Percentiles rank a stretch among this genome's conserved stretches.
Conservation (phyloP, 768 basidiomycete species). For the Macrocybe gigantea region DNA sequence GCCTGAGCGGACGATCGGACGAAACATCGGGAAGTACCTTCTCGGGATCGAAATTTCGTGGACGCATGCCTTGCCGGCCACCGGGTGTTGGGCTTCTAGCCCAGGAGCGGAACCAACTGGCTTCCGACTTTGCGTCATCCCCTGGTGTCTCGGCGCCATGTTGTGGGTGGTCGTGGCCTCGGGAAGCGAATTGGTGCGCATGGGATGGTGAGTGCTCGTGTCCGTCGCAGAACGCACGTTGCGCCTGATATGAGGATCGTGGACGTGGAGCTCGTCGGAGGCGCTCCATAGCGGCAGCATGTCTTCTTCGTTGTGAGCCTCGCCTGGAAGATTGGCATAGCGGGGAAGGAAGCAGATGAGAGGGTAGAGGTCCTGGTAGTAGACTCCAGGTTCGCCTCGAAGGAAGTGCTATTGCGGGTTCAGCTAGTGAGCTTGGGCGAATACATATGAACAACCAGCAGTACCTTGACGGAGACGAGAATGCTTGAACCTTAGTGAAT, state of each 20-base stretch:
- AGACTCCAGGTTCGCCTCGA: conserved; percentile 63
- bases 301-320: conserved; percentile 26
- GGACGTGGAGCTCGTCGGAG: conserved; percentile 24
- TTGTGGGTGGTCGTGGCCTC: conserved; percentile 4
- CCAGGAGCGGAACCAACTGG: conserved; percentile 2
- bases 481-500: conserved; percentile 37
- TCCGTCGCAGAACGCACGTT: conserved; percentile 5
- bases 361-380: conserved; percentile 70
- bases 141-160: neutral
- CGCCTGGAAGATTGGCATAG: conserved; percentile 29
- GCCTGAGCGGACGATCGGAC: conserved; percentile 37
- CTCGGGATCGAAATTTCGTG: conserved; percentile 29
- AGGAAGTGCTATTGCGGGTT: conserved; percentile 27
- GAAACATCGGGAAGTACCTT: conserved; percentile 23
- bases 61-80: neutral
- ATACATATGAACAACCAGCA: neutral
- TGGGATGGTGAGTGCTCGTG: conserved; percentile 1
- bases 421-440: neutral
- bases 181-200: conserved; percentile 3
- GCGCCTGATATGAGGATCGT: neutral
- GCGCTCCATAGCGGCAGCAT: conserved; percentile 55
- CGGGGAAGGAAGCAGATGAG: conserved; percentile 64
- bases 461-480: conserved; percentile 59
- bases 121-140: neutral
- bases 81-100: neutral